Conservation (phyloP, 352 stramenopile species). For the Thraustotheca clavata region DNA sequence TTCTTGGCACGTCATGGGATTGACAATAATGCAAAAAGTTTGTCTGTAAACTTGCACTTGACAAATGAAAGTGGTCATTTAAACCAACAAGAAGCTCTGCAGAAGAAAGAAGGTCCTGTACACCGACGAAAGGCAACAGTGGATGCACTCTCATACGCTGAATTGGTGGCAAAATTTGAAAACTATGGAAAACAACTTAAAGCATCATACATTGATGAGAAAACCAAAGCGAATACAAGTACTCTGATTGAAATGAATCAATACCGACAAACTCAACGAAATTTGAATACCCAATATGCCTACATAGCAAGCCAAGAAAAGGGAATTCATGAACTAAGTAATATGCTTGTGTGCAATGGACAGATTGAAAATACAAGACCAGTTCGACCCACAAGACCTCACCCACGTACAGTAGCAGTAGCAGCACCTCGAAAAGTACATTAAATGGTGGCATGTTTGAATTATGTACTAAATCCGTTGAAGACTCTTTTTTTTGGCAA, state of each 20-base stretch:
- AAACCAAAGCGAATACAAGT: slow-evolving; percentile 27
- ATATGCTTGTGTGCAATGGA: slow-evolving; percentile 48
- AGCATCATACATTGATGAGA: slow-evolving; percentile 33
- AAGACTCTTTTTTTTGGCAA: slow-evolving; percentile 56
- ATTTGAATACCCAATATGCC: slow-evolving; percentile 34
- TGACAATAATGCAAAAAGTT: slow-evolving; percentile 32
- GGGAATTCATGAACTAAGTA: slow-evolving; percentile 54
- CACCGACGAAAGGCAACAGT: slow-evolving; percentile 37
- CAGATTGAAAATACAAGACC: slow-evolving; percentile 28
- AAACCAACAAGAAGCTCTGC: slow-evolving; percentile 39
- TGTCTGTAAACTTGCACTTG: slow-evolving; percentile 50
- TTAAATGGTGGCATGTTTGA: too few species aligned
- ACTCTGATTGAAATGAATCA: slow-evolving; percentile 31
- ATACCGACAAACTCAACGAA: slow-evolving; percentile 28
- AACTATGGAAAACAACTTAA: slow-evolving; percentile 45
- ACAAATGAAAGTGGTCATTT: slow-evolving; percentile 40
- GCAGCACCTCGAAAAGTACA: neutral
- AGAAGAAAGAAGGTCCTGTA: slow-evolving; percentile 28
- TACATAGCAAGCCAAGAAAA: slow-evolving; percentile 30
- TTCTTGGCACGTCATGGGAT: slow-evolving; percentile 49
- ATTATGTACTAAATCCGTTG: slow-evolving; percentile 39
- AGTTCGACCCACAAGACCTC: neutral
- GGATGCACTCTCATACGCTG: slow-evolving; percentile 40
- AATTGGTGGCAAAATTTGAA: slow-evolving; percentile 46
- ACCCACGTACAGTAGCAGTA: neutral